phyloP scores from a whole-genome alignment of 2,329 filamentous ascomycete genomes.

The Hymenoscyphus repandus region DNA sequence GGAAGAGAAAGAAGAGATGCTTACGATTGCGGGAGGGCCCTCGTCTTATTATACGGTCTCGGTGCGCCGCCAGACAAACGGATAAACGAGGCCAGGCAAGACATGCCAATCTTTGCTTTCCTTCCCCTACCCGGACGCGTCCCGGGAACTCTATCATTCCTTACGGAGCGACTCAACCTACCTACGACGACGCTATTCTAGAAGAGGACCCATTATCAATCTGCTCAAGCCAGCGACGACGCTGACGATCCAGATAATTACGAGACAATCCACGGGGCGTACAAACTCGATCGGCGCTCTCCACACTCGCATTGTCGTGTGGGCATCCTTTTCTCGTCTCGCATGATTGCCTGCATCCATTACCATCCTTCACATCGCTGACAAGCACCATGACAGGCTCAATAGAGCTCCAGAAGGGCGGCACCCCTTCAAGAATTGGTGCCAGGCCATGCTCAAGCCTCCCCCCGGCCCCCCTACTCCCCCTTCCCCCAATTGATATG shows the following conservation, averaged over 20 bases:
- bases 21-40: conserved; percentile 2
- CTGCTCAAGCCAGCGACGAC: no score
- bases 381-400: not conserved
- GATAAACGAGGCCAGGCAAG: conserved; percentile 3
- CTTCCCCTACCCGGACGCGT: not conserved
- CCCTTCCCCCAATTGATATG: no score
- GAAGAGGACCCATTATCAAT: no score
- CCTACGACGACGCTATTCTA: not conserved
- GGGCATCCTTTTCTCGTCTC: not conserved
- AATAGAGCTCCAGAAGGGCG: not conserved
- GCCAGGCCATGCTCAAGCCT: not conserved
- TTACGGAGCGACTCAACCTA: not conserved
- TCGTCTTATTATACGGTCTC: conserved; percentile 5
- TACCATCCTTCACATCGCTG: no score
- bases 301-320: not conserved
- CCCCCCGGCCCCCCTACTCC: no score
- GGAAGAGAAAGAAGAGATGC: not conserved
- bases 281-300: not conserved
- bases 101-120: not conserved
- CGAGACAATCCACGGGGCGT: not conserved
- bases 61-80: not conserved
- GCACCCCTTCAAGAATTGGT: no score
- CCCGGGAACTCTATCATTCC: not conserved
- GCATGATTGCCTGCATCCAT: not conserved
- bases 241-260: no score